Base-by-base conservation (phyloP, 352 stramenopile genomes). In the Phytophthora foliorum region DNA sequence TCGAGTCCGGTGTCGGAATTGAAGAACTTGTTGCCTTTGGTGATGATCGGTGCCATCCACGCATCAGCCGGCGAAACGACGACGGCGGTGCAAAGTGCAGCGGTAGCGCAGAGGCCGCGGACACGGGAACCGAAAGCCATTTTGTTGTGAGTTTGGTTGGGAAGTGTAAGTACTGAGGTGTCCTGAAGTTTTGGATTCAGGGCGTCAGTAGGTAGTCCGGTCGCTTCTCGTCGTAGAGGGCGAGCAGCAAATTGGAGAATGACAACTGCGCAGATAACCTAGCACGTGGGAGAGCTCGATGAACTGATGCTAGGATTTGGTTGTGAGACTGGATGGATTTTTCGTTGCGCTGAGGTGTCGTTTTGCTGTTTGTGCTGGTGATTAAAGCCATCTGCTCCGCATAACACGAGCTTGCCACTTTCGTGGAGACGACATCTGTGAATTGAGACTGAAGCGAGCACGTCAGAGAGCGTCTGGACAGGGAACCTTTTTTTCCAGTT, bases 1-100 rank as follows among this genome's bases (percentile, higher is more conserved):
- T 97, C 85, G 9, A 71, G 25, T 25, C 82, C 81, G 0, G 82
- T 89, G 4, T 80, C 53, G 4, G 79, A 87, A 65, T 95, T 63
- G 69, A 96, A 97, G 54, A 96, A 91, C 71, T 95, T 96, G 81
- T 94, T 94, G 67, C 88, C 86, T 48, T 88, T 89, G 39, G 64
- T 65, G 29, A 89, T 67, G 57, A 91, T 81, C 24, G 69, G 76
- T 34, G 78, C 36, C 4, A 82, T n/a, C 82, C 78, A 90, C 24
- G 76, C 82, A 69, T 81, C 22, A 2, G 64, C 44, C 2, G 69
- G 39, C 5, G 63, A 64, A 0, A 70, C 36, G 9, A 63, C 42
- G 21, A 74, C 56, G 6, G 64, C 53, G 27, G 38, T 61, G 48
- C 53, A 69, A 13, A 77, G 21, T 6, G 49, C 64, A 36, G 65